These are phyloP conservation scores for Naganishia sp. DNA, from an alignment of 1,284 basidiomycete species.

Conservation along the genomic window DNA sequence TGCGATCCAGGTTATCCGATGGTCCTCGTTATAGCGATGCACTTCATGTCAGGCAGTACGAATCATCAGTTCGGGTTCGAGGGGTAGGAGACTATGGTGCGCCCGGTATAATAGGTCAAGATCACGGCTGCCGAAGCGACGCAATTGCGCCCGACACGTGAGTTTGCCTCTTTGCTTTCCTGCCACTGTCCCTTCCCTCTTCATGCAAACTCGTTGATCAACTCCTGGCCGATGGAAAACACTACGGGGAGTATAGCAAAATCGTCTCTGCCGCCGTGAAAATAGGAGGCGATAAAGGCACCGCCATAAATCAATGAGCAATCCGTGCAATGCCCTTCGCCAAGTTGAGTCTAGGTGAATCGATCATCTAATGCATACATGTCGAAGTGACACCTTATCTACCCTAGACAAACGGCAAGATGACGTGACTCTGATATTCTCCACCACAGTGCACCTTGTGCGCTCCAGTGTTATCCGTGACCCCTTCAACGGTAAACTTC, in stretches of 20 bases:
- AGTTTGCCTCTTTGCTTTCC: too few relatives aligned
- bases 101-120: neutral
- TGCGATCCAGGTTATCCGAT: too few relatives aligned
- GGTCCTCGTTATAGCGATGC: too few relatives aligned
- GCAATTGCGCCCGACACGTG: too few relatives aligned
- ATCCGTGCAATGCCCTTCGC: neutral
- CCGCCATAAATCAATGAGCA: too few relatives aligned
- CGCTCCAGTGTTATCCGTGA: constrained; percentile 33
- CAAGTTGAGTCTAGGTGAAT: neutral
- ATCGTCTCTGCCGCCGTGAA: too few relatives aligned
- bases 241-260: too few relatives aligned
- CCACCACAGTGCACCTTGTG: constrained; percentile 34
- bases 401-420: constrained; percentile 29
- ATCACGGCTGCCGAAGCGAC: too few relatives aligned
- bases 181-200: too few relatives aligned
- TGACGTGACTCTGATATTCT: constrained; percentile 32
- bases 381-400: neutral
- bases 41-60: neutral
- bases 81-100: neutral
- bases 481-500: constrained; percentile 25
- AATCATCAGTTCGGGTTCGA: neutral
- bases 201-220: too few relatives aligned
- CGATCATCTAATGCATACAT: neutral
- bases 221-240: too few relatives aligned
- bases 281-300: too few relatives aligned